A percentile compares a stretch with the other conserved stretches of the same genome.
Conservation (phyloP, 805 yeast genomes). For the Candida loeiensis region DNA sequence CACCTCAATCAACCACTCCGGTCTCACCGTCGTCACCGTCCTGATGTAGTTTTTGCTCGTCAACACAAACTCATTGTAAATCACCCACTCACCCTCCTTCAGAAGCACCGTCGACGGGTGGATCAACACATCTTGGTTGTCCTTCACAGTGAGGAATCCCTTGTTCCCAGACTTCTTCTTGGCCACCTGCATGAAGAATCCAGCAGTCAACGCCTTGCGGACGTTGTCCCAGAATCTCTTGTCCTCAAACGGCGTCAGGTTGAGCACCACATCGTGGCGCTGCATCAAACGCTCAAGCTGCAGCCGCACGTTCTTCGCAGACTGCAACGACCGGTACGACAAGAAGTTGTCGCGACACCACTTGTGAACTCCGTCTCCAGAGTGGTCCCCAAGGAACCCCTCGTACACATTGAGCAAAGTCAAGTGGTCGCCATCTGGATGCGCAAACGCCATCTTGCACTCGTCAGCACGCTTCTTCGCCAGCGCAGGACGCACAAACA, state of each 20-base stretch:
- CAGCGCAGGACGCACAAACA: constrained; percentile 88
- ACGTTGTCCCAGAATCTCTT: constrained; percentile 70
- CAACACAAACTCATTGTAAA: constrained; percentile 92
- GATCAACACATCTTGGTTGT: constrained; percentile 89
- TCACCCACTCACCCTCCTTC: constrained; percentile 88
- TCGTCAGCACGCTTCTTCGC: constrained; percentile 91
- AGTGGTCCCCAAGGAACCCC: constrained; percentile 72
- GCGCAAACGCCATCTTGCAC: constrained; percentile 81
- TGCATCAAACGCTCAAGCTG: constrained; percentile 85
- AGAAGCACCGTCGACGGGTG: constrained; percentile 92
- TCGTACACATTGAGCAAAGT: constrained; percentile 85
- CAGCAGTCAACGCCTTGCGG: constrained; percentile 82
- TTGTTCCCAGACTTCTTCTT: constrained; percentile 75
- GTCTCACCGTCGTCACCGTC: constrained; percentile 85
- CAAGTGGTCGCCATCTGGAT: constrained; percentile 92
- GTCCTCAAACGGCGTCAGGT: constrained; percentile 58
- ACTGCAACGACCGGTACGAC: constrained; percentile 74
- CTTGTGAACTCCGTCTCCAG: constrained; percentile 57
- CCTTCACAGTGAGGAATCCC: constrained; percentile 89
- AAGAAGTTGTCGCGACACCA: constrained; percentile 94
- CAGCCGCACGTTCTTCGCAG: constrained; percentile 82
- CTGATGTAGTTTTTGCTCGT: constrained; percentile 92
- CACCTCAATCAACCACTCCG: constrained; percentile 86
- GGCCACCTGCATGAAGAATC: constrained; percentile 98
- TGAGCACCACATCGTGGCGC: constrained; percentile 67